Conservation (phyloP, 768 basidiomycete genomes). For the Xerocomus spinulosus region DNA sequence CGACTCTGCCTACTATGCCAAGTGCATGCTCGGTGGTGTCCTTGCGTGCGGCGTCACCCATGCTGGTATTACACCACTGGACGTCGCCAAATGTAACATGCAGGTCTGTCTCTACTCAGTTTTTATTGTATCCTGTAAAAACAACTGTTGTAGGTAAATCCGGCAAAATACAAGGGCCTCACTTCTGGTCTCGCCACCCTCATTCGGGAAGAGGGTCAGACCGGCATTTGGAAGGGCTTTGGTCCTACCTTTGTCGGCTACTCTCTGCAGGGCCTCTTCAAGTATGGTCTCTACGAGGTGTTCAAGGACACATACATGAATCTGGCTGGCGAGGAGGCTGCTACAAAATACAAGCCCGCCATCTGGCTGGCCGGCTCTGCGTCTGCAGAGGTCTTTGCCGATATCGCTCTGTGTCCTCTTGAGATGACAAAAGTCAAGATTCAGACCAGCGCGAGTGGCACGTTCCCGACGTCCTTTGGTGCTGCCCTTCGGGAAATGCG, state of each 20-base stretch:
- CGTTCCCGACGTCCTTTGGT: conserved; percentile 74
- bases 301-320: conserved; percentile 96
- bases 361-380: conserved; percentile 96
- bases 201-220: conserved; percentile 74
- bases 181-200: conserved; percentile 57
- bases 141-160: conserved; percentile 54
- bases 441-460: conserved; percentile 69
- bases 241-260: conserved; percentile 92
- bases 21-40: conserved; percentile 84
- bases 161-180: conserved; percentile 69
- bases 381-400: conserved; percentile 93
- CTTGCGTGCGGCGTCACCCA: conserved; percentile 88
- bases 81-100: conserved; percentile 91
- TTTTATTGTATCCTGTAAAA: too few species aligned
- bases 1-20: conserved; percentile 70
- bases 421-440: conserved; percentile 95
- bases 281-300: conserved; percentile 95
- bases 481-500: conserved; percentile 71
- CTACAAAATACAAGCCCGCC: conserved; percentile 76
- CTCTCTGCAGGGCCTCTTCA: conserved; percentile 96
- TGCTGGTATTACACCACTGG: conserved; percentile 81
- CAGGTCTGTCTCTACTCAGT: conserved; percentile 46
- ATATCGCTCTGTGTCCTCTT: conserved; percentile 91
- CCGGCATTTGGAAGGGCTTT: conserved; percentile 91
- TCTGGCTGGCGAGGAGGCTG: conserved; percentile 76